Evolutionary conservation across 1,284 basidiomycete species (phyloP).

Genomic region (Ceratobasidium papillatum): DNA sequence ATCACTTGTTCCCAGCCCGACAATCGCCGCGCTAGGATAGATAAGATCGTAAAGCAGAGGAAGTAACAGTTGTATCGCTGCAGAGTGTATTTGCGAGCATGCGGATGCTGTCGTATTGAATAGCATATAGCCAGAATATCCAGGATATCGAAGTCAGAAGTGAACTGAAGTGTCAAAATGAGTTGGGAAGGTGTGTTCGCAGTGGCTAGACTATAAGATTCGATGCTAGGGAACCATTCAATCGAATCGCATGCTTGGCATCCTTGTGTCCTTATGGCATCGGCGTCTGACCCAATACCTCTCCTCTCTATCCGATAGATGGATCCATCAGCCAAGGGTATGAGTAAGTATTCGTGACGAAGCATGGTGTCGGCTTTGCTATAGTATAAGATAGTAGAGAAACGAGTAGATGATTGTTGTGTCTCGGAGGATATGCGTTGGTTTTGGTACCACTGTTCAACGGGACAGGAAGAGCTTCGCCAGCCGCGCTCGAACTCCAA

Average conservation of each 20-base stretch:
- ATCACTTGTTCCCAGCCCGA: no score
- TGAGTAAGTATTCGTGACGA: constrained; percentile 24
- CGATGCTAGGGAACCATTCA: not conserved
- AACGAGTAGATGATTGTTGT: not conserved
- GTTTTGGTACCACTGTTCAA: constrained; percentile 11
- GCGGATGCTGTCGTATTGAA: not conserved
- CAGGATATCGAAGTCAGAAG: not conserved
- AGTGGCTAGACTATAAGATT: not conserved
- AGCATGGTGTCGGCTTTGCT: constrained; percentile 1
- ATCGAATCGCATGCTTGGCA: not conserved
- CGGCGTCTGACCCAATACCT: not conserved
- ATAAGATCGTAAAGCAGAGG: not conserved
- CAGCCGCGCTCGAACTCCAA: constrained; percentile 2
- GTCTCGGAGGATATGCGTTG: not conserved
- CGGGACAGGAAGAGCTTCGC: not conserved
- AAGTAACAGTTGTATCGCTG: constrained; percentile 12
- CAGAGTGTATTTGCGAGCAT: not conserved
- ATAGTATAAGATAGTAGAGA: not conserved
- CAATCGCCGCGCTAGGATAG: not conserved
- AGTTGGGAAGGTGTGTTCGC: not conserved
- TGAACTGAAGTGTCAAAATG: not conserved
- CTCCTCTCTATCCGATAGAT: constrained; percentile 10
- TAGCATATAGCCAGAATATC: not conserved
- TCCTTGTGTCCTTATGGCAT: not conserved
- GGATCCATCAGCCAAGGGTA: not conserved